Conservation (phyloP, 78 protist genomes). For the Mantamonas sphyraenae region DNA sequence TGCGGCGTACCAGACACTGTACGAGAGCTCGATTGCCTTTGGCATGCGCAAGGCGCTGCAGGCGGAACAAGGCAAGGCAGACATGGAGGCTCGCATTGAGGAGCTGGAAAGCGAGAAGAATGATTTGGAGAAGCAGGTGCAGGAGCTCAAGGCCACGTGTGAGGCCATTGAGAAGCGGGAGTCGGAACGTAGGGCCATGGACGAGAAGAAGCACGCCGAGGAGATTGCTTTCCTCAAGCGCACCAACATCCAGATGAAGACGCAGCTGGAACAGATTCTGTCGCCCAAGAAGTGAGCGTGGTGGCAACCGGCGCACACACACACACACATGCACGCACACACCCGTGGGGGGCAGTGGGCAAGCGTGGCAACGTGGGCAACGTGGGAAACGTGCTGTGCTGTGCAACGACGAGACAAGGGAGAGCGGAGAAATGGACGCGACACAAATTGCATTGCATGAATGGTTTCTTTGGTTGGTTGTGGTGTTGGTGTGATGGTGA, state of each 20-base stretch:
- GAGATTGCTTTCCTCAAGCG: slow-evolving; percentile 66
- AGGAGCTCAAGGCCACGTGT: slow-evolving; percentile 51
- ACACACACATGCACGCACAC: not conserved
- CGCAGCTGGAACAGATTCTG: slow-evolving; percentile 58
- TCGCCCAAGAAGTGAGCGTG: slow-evolving; percentile 19
- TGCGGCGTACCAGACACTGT: slow-evolving; percentile 65
- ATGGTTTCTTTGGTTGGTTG: no score
- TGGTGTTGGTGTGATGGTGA: no score
- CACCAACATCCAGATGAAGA: slow-evolving; percentile 63
- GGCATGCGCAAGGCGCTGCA: slow-evolving; percentile 82
- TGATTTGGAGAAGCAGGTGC: slow-evolving; percentile 45
- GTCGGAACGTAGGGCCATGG: slow-evolving; percentile 50
- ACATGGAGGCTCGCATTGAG: slow-evolving; percentile 31
- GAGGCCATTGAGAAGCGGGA: slow-evolving; percentile 54
- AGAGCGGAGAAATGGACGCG: no score
- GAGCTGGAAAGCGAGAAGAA: slow-evolving; percentile 40
- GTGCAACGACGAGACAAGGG: no score
- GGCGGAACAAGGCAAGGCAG: slow-evolving; percentile 64
- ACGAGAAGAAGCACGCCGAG: slow-evolving; percentile 69
- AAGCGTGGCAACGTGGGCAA: not conserved
- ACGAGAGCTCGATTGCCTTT: slow-evolving; percentile 74
- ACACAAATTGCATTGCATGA: slow-evolving; percentile 2
- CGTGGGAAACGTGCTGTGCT: no score
- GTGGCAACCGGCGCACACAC: not conserved
- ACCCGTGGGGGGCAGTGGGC: not conserved